Percentiles rank a stretch among this genome's conserved stretches.
Evolutionary conservation across 169 alveolate genomes (phyloP).

Genomic region (Plasmodium coatneyi): DNA sequence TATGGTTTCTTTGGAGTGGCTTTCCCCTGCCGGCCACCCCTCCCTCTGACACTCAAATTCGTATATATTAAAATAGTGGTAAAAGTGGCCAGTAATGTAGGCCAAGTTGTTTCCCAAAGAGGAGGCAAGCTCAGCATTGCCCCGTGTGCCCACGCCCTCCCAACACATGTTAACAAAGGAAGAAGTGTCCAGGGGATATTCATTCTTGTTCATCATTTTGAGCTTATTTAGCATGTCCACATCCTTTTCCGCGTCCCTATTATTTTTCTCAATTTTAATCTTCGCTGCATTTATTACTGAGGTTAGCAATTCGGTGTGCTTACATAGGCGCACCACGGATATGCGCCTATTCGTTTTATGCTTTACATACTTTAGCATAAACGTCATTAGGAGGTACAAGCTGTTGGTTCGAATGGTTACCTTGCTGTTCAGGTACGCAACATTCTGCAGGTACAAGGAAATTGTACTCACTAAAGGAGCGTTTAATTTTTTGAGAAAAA

Average conservation of each 20-base stretch:
- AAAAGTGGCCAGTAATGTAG: slow-evolving; percentile 7
- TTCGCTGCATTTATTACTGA: slow-evolving; percentile 26
- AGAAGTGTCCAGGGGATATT: slow-evolving; percentile 15
- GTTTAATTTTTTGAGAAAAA: slow-evolving; percentile 20
- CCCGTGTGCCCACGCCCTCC: neutral
- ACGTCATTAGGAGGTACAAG: slow-evolving; percentile 9
- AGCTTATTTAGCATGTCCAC: slow-evolving; percentile 13
- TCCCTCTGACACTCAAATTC: slow-evolving; percentile 23
- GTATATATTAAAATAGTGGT: slow-evolving; percentile 50
- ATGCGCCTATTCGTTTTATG: slow-evolving; percentile 33
- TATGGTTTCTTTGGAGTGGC: neutral
- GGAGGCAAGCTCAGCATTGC: neutral
- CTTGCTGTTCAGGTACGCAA: slow-evolving; percentile 62
- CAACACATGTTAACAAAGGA: slow-evolving; percentile 7
- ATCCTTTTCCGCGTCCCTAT: neutral
- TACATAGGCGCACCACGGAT: neutral
- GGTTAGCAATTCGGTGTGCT: slow-evolving; percentile 11
- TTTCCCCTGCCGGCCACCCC: neutral
- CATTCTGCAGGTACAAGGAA: slow-evolving; percentile 18
- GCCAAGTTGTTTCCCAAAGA: neutral
- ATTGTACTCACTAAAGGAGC: neutral
- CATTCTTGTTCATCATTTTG: slow-evolving; percentile 51
- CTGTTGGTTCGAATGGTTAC: slow-evolving; percentile 26
- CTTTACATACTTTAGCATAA: slow-evolving; percentile 44
- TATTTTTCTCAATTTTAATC: slow-evolving; percentile 22